phyloP scores from a whole-genome alignment of 441 rosid genomes.

The Populus hybrid region DNA sequence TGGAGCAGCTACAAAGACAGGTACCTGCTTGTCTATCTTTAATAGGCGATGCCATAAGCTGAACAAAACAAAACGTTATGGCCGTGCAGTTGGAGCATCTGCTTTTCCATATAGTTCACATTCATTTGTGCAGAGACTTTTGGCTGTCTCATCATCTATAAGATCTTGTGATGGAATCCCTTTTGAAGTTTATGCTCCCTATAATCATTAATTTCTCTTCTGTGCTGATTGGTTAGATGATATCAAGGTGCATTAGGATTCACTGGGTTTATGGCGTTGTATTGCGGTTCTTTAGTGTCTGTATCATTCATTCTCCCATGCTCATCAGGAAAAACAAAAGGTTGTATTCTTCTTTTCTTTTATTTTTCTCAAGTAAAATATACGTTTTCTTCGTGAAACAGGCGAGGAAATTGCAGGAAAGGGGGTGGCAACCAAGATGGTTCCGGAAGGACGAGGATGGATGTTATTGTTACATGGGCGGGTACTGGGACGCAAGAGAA shows the following conservation, averaged over 20 bases:
- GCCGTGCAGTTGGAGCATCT: no score
- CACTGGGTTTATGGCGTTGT: background rate
- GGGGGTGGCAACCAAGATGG: conserved; percentile 98
- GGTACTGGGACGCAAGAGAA: conserved; percentile 93
- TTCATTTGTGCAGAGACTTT: background rate
- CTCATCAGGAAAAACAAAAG: background rate
- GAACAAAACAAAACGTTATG: background rate
- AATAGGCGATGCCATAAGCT: background rate
- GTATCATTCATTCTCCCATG: background rate
- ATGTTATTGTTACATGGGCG: conserved; percentile 69
- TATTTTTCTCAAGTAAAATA: background rate
- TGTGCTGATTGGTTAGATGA: background rate
- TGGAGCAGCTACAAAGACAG: conserved; percentile 97
- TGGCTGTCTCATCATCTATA: background rate
- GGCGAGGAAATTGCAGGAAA: conserved; percentile 97
- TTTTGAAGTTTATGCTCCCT: background rate
- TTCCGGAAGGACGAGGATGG: conserved; percentile 79
- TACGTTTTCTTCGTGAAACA: conserved; percentile 20
- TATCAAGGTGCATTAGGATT: background rate
- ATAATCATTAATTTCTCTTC: background rate
- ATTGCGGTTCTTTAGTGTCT: background rate
- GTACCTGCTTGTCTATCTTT: conserved; percentile 34
- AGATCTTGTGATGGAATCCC: background rate
- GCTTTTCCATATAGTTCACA: background rate
- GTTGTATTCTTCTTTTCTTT: background rate